Conservation (phyloP, 345 rosid species). For the Anastatica hierochuntica region DNA sequence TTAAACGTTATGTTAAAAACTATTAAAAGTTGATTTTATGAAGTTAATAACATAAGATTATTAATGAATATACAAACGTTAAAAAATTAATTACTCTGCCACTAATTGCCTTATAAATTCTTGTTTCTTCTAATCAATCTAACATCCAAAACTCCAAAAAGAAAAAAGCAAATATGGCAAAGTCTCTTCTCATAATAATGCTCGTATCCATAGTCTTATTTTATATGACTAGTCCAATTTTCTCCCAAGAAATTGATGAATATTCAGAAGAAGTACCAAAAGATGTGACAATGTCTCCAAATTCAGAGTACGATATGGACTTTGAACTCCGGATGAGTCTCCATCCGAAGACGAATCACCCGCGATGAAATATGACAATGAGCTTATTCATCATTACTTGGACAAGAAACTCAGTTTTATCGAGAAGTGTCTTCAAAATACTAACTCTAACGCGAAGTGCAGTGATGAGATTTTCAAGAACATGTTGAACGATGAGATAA, state of each 20-base stretch:
- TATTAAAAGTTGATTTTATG: no score
- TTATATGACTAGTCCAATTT: background rate
- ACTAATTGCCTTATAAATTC: no score
- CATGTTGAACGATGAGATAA: background rate
- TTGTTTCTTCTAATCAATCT: background rate
- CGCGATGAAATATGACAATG: background rate
- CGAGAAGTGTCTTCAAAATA: background rate
- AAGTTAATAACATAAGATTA: no score
- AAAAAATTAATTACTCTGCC: no score
- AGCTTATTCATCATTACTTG: background rate
- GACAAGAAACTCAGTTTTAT: background rate
- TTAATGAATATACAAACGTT: no score
- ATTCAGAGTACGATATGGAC: background rate
- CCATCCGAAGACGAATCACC: background rate
- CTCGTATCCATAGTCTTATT: background rate
- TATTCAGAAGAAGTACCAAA: background rate
- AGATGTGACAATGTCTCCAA: conserved; percentile 7
- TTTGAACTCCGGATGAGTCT: background rate
- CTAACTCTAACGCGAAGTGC: background rate
- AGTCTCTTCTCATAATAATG: background rate
- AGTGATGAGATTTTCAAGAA: background rate
- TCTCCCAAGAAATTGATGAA: background rate
- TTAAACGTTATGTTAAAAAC: no score
- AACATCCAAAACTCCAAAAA: background rate
- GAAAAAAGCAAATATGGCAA: conserved; percentile 10